Conservation (phyloP, 2,329 filamentous ascomycete genomes). For the Emmonsiellopsis sp. region DNA sequence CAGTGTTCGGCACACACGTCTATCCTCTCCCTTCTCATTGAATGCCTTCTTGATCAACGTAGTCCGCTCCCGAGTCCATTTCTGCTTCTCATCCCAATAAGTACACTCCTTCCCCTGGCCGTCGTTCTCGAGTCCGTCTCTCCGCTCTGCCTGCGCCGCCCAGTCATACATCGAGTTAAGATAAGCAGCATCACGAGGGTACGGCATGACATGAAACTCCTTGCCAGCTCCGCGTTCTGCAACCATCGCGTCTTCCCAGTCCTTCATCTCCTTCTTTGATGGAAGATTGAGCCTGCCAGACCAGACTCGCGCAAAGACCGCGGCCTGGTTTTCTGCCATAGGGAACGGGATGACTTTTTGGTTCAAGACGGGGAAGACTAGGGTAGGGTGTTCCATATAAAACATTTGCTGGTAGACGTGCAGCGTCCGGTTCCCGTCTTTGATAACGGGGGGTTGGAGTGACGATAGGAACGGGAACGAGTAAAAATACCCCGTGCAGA, state of each 20-base stretch:
- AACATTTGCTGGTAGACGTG: slow-evolving; percentile 74
- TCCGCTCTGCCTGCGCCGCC: slow-evolving; percentile 26
- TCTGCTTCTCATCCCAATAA: slow-evolving; percentile 59
- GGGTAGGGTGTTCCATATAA: slow-evolving; percentile 62
- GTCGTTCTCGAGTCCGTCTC: slow-evolving; percentile 31
- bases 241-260: slow-evolving; percentile 50
- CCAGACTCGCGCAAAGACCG: slow-evolving; percentile 68
- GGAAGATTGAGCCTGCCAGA: slow-evolving; percentile 61
- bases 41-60: slow-evolving; percentile 64
- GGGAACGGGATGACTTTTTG: slow-evolving; percentile 86
- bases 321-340: slow-evolving; percentile 66
- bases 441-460: slow-evolving; percentile 49
- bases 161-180: slow-evolving; percentile 36
- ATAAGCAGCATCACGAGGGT: slow-evolving; percentile 38
- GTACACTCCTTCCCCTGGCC: slow-evolving; percentile 57
- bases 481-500: slow-evolving; percentile 85
- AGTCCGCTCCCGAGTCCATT: slow-evolving; percentile 63
- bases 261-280: slow-evolving; percentile 51
- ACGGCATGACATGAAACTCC: slow-evolving; percentile 46
- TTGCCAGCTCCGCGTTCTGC: slow-evolving; percentile 38
- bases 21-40: slow-evolving; percentile 50
- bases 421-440: slow-evolving; percentile 58
- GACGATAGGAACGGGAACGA: slow-evolving; percentile 61
- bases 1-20: slow-evolving; percentile 50
- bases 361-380: slow-evolving; percentile 66